phyloP scores from a whole-genome alignment of 176 grass and related monocot species.

The Chloris gayana region DNA sequence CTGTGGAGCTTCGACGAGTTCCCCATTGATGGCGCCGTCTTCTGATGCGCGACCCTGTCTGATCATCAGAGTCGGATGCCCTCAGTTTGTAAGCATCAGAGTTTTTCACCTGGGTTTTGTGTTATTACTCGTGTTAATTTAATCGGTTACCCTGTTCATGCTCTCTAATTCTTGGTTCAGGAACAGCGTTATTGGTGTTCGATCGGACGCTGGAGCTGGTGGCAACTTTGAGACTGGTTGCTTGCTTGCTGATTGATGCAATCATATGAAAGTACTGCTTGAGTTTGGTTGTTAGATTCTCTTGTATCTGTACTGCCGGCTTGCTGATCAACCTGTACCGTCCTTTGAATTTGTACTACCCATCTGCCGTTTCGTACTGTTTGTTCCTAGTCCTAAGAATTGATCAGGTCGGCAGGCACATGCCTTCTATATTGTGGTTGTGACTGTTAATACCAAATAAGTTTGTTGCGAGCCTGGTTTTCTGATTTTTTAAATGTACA shows the following conservation, averaged over 20 bases:
- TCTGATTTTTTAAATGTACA: neutral
- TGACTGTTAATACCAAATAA: constrained; percentile 29
- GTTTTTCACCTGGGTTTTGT: neutral
- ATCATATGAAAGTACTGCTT: neutral
- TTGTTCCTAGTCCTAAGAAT: constrained; percentile 16
- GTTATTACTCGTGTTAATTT: neutral
- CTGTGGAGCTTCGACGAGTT: constrained; percentile 94
- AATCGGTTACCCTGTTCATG: neutral
- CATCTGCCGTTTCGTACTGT: constrained; percentile 1
- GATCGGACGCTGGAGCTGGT: constrained; percentile 2
- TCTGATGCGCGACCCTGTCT: constrained; percentile 23
- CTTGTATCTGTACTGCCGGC: constrained; percentile 8
- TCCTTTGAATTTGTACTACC: constrained; percentile 6
- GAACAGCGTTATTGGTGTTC: neutral
- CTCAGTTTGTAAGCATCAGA: constrained; percentile 32
- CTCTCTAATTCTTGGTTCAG: constrained; percentile 5
- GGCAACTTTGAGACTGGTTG: neutral
- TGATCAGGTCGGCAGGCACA: constrained; percentile 22
- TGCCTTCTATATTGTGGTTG: constrained; percentile 18
- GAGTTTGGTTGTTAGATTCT: constrained; percentile 13
- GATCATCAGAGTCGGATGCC: neutral
- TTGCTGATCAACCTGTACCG: constrained; percentile 29
- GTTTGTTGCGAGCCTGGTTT: constrained; percentile 12
- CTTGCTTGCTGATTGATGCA: constrained; percentile 22
- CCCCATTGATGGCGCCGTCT: constrained; percentile 46